Base-by-base conservation (phyloP, 345 rosid genomes). In the Turritis glabra region DNA sequence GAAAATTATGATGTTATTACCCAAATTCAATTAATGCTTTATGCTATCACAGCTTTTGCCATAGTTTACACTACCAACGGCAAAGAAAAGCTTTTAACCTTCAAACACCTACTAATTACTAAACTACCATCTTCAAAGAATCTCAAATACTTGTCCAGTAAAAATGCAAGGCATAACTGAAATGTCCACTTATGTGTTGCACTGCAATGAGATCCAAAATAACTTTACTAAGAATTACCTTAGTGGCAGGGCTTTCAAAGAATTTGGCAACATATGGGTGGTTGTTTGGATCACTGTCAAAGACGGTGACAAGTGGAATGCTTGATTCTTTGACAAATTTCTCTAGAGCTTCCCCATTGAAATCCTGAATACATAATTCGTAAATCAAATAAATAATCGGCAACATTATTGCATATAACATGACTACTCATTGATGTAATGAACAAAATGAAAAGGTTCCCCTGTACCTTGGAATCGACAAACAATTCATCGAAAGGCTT, bases 401-500 rank as follows among this genome's bases (percentile, higher is more conserved):
- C 26, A 64, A 77, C 11, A 29, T 44, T 33, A 18, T 44, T 62
- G 6, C 53, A 26, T 30, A 69, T 10, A 60, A 17, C 58, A 68
- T 2, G 54, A 32, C 67, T 21, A 37, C 30, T 27, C 21, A 60
- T 29, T 14, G 48, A 55, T 33, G 40, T 25, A 46, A 56, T 7
- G 8, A 18, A 29, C 56, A 59, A 60, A 30, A 11, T 2, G 7
- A 17, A 21, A 57, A 50, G 56, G 25, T 32, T 73, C 46, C 35
- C 8, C 11, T 26, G 29, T 84, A 95, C 97, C 98, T 95, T 83
- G 50, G 77, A 81, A 77, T 92, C 99, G 21, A 89, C 90, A 78
- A 81, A 83, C 54, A 84, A 86, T 72, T 95, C 98, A 68, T 95
- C 98, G 76, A 95, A 95, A 79, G 98, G 99, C 89, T 95, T 95